These are phyloP conservation scores for Didymella sp. DNA, from an alignment of 2,329 filamentous ascomycete species.

Conservation along the genomic window DNA sequence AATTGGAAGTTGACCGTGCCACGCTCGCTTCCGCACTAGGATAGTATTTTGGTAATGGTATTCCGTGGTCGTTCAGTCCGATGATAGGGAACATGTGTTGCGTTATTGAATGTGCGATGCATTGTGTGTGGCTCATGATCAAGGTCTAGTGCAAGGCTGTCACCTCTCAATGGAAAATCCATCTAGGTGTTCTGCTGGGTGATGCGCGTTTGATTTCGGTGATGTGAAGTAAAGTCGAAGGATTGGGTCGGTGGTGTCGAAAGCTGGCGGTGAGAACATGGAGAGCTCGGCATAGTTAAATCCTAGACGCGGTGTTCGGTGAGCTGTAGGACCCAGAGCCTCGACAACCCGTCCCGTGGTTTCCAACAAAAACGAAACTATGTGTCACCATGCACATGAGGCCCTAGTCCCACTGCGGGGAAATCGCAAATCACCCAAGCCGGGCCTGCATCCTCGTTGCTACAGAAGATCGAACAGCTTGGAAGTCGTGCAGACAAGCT, in stretches of 20 bases:
- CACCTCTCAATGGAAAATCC: neutral
- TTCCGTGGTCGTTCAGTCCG: neutral
- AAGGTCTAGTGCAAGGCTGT: neutral
- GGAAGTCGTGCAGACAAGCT: conserved; percentile 20
- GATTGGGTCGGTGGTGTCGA: neutral
- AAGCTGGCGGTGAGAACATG: neutral
- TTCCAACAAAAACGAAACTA: conserved; percentile 7
- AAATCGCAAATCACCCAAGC: conserved; percentile 17
- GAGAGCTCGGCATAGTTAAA: conserved; percentile 3
- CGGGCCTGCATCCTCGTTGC: conserved; percentile 3
- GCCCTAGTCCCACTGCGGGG: conserved; percentile 18
- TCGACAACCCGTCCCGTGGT: neutral
- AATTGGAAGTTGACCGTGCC: conserved; percentile 7
- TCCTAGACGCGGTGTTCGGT: neutral
- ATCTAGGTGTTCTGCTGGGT: neutral
- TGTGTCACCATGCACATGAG: conserved; percentile 15
- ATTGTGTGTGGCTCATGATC: neutral
- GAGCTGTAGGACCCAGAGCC: neutral
- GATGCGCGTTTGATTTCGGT: neutral
- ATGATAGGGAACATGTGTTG: conserved; percentile 3
- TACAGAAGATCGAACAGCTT: conserved; percentile 1
- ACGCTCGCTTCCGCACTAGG: conserved; percentile 1
- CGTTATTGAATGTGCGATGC: neutral
- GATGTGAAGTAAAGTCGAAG: neutral
- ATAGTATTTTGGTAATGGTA: conserved; percentile 2